Conservation (phyloP, 108 stramenopile genomes). For the Parietichytrium sp. region DNA sequence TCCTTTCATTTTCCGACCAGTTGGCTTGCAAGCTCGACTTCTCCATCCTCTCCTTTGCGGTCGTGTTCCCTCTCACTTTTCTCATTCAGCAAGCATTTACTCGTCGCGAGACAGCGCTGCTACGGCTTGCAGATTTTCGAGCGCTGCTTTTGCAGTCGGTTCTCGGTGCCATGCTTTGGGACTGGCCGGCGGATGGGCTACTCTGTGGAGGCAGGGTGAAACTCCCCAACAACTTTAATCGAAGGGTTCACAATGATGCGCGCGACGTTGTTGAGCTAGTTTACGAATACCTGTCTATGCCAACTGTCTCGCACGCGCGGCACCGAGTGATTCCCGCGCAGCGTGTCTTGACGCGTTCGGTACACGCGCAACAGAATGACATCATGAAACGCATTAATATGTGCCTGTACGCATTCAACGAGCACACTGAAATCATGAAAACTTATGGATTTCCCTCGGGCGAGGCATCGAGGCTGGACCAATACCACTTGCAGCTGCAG, state of each 20-base stretch:
- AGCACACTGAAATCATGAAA: constrained; percentile 34
- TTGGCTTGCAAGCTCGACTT: constrained; percentile 23
- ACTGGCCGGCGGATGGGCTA: neutral
- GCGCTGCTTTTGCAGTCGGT: neutral
- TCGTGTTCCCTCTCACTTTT: constrained; percentile 3
- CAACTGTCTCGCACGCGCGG: neutral
- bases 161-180: neutral
- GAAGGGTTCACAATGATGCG: neutral
- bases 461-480: constrained; percentile 45
- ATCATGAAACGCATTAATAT: neutral
- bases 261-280: constrained; percentile 6
- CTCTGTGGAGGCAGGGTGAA: neutral
- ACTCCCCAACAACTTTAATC: neutral
- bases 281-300: constrained; percentile 20
- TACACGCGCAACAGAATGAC: constrained; percentile 11
- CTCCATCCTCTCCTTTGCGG: constrained; percentile 10
- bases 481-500: constrained; percentile 41
- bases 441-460: constrained; percentile 43
- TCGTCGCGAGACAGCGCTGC: neutral
- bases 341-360: neutral
- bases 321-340: constrained; percentile 17
- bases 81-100: neutral
- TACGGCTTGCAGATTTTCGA: constrained; percentile 30
- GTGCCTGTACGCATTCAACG: neutral
- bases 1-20: neutral